Conservation (phyloP, 129 eudicot genomes). For the Kitagawia praeruptora region DNA sequence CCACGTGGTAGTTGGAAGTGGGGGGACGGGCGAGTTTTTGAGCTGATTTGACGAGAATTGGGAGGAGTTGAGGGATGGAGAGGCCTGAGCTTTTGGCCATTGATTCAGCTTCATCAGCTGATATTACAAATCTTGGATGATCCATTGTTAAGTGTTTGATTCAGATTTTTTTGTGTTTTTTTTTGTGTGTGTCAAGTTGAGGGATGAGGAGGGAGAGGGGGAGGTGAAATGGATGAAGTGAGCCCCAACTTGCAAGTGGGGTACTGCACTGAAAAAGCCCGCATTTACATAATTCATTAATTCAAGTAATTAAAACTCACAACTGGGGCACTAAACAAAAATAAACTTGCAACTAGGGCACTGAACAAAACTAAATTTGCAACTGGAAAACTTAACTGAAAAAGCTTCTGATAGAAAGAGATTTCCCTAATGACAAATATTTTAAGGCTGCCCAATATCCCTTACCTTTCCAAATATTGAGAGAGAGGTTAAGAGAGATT, state of each 20-base stretch:
- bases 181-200: not conserved
- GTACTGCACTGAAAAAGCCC: no score
- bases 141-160: slow-evolving; percentile 16
- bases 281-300: no score
- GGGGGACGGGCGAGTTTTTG: slow-evolving; percentile 76
- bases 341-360: no score
- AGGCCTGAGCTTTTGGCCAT: slow-evolving; percentile 42
- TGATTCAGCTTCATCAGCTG: slow-evolving; percentile 49
- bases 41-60: slow-evolving; percentile 49
- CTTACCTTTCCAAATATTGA: no score
- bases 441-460: no score
- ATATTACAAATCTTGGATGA: slow-evolving; percentile 37
- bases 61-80: slow-evolving; percentile 60
- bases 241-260: not conserved
- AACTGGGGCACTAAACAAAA: no score
- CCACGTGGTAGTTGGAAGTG: slow-evolving; percentile 76
- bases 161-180: not conserved
- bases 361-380: no score
- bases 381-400: no score
- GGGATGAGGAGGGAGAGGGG: not conserved
- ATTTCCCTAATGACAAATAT: no score
- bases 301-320: no score
- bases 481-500: no score
- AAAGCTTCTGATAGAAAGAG: no score
- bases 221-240: not conserved